Conservation (phyloP, 768 basidiomycete genomes). For the Boletus speciosus region DNA sequence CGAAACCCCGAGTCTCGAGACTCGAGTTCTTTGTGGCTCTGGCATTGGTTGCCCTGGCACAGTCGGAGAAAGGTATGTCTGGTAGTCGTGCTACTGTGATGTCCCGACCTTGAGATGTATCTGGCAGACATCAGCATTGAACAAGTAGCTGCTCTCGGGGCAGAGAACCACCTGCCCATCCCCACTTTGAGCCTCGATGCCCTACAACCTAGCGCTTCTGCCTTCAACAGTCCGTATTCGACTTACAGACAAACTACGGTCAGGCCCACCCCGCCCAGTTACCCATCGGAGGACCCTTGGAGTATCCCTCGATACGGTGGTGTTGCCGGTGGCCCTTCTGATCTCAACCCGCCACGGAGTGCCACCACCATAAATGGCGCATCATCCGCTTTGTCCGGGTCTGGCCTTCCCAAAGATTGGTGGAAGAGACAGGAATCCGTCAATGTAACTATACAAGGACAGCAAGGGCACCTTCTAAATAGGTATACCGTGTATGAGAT, state of each 20-base stretch:
- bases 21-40: constrained; percentile 91
- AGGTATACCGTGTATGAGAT: constrained; percentile 85
- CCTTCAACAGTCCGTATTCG: constrained; percentile 40
- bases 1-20: constrained; percentile 74
- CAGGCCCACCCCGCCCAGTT: constrained; percentile 46
- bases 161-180: constrained; percentile 74
- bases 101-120: background rate
- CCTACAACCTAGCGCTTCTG: constrained; percentile 51
- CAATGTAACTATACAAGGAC: constrained; percentile 70
- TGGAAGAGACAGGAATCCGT: constrained; percentile 81
- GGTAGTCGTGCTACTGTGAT: background rate
- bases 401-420: constrained; percentile 76
- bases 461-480: constrained; percentile 89
- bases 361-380: constrained; percentile 37
- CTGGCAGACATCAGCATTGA: constrained; percentile 72
- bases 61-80: constrained; percentile 67
- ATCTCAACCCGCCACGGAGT: constrained; percentile 24
- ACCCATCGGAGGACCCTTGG: constrained; percentile 70
- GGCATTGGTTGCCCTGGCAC: constrained; percentile 82
- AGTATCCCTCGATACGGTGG: constrained; percentile 35
- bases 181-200: constrained; percentile 64
- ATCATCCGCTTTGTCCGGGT: constrained; percentile 61
- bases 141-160: constrained; percentile 72
- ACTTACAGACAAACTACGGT: constrained; percentile 45
- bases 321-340: constrained; percentile 32